These are phyloP conservation scores for Gaultheria prostrata DNA, from an alignment of 148 eudicot species.

Conservation along the genomic window DNA sequence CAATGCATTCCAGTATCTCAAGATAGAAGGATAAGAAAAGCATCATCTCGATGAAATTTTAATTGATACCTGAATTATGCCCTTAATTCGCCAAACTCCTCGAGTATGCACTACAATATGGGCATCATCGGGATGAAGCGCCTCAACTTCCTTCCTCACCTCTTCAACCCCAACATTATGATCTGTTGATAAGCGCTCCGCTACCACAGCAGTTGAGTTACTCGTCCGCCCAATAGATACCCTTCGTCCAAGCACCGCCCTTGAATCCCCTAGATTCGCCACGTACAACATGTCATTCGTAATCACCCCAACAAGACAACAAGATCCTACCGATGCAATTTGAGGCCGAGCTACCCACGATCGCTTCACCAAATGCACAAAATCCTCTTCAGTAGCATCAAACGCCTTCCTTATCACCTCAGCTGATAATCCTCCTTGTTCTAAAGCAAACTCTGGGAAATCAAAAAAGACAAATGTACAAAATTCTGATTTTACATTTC, in stretches of 20 bases:
- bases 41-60: background rate
- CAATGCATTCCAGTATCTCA: background rate
- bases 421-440: conserved; percentile 32
- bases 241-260: conserved; percentile 35
- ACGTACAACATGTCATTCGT: conserved; percentile 27
- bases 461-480: background rate
- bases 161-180: conserved; percentile 41
- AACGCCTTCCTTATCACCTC: conserved; percentile 32
- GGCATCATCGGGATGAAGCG: conserved; percentile 36
- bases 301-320: conserved; percentile 35
- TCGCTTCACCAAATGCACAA: conserved; percentile 26
- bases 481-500: background rate
- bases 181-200: conserved; percentile 34
- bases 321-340: conserved; percentile 33
- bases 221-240: background rate
- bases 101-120: conserved; percentile 31
- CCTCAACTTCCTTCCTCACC: conserved; percentile 38
- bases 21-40: background rate
- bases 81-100: conserved; percentile 39
- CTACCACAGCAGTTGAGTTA: conserved; percentile 20
- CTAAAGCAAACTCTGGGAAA: conserved; percentile 27
- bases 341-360: conserved; percentile 32
- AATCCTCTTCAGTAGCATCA: conserved; percentile 30
- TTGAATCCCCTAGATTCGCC: conserved; percentile 37
- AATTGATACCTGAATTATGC: conserved; percentile 35